A percentile compares a stretch with the other conserved stretches of the same genome.
These are phyloP conservation scores for Fusarium heterosporum DNA, from an alignment of 2,329 filamentous ascomycete species.

Conservation along the genomic window DNA sequence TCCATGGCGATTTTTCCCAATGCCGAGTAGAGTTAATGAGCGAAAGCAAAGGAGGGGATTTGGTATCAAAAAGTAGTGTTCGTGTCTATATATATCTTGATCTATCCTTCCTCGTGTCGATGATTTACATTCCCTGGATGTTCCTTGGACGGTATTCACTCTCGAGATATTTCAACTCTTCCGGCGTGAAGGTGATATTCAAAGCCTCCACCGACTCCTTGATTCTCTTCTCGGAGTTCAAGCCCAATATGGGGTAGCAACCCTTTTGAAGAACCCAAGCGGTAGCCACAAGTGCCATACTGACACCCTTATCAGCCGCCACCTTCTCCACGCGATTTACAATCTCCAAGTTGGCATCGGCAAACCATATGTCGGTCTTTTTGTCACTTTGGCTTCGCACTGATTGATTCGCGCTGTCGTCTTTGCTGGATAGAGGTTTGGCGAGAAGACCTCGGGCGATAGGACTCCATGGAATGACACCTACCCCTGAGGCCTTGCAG, in stretches of 20 bases:
- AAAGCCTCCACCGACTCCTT: slow-evolving; percentile 67
- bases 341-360: slow-evolving; percentile 47
- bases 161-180: slow-evolving; percentile 72
- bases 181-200: slow-evolving; percentile 62
- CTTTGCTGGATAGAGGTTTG: slow-evolving; percentile 41
- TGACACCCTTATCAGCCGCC: slow-evolving; percentile 66
- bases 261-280: slow-evolving; percentile 71
- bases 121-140: slow-evolving; percentile 50
- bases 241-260: slow-evolving; percentile 70
- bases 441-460: slow-evolving; percentile 51
- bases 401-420: slow-evolving; percentile 19
- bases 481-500: slow-evolving; percentile 50
- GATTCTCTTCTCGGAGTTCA: slow-evolving; percentile 69
- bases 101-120: background rate
- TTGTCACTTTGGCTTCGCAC: slow-evolving; percentile 39
- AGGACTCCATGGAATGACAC: slow-evolving; percentile 53
- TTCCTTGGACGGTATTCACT: slow-evolving; percentile 69
- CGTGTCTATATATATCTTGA: background rate
- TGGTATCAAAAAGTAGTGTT: background rate
- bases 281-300: slow-evolving; percentile 73
- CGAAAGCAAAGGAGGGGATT: background rate
- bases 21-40: background rate
- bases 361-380: slow-evolving; percentile 43
- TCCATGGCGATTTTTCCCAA: slow-evolving; percentile 36
- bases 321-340: slow-evolving; percentile 62